Base-by-base conservation (phyloP, 2,329 filamentous ascomycete species). In the Fusarium cyanostomum region DNA sequence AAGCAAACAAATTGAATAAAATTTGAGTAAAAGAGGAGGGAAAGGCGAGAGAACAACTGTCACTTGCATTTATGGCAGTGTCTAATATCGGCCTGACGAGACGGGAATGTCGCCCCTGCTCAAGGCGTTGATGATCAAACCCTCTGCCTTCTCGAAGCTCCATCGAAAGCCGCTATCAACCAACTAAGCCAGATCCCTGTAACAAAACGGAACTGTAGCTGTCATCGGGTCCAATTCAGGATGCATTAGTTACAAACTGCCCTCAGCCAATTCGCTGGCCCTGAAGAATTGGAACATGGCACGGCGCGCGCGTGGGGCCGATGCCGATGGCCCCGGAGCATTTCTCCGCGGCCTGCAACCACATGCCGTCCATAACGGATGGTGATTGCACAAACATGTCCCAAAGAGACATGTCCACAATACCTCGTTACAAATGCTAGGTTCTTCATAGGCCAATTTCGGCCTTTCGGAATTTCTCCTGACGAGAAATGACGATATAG, bases 181-280 rank as follows among this genome's bases (percentile, higher is more conserved):
- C 24, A 12, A 27, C 39, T 16, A 37, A 46, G 33, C 26, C 9
- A 24, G 24, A 24, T 39, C 26, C 28, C 41, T 13, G 16, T 12
- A 30, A 39, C 30, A 27, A 4, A 15, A 10, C 8, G n/a, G 13
- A 24, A 55, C 13, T 54, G 48, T 48, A 62, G 31, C 38, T 28
- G 43, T 65, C 56, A 64, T 65, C n/a, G 34, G 52, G 65, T 65
- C 56, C 56, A 58, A 46, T 58, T 51, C 39, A 58, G 15, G 18
- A 15, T 12, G 28, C 7, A 18, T 66, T 44, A 44, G 15, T 66
- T 44, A 44, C 52, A 65, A 64, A 64, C 3, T 10, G 3, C 13
- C 6, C 3, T 8, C n/a, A 27, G 11, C n/a, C 50, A 15, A 45
- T 42, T 42, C 28, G 45, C 28, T 33, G 13, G 39, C 30, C 15